phyloP scores from a whole-genome alignment of 345 rosid genomes.

The Stellera chamaejasme region DNA sequence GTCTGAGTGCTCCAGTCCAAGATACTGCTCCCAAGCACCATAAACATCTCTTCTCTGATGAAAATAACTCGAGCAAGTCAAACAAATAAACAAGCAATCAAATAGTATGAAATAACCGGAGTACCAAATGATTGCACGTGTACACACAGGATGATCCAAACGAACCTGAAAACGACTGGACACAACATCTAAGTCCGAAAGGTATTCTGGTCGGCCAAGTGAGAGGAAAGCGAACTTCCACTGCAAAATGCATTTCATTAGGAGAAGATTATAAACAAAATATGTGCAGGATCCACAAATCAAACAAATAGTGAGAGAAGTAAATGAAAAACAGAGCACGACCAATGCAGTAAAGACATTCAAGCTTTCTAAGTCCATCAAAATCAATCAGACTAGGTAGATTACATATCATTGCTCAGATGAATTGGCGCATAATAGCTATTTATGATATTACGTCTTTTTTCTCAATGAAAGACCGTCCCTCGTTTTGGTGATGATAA shows the following conservation, averaged over 20 bases:
- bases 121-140: background rate
- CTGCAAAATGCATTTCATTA: slow-evolving; percentile 24
- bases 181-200: slow-evolving; percentile 72
- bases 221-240: slow-evolving; percentile 93
- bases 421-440: no score
- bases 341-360: background rate
- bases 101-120: background rate
- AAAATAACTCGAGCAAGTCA: background rate
- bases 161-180: slow-evolving; percentile 81
- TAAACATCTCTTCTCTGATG: slow-evolving; percentile 77
- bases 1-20: slow-evolving; percentile 90
- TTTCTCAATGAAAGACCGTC: no score
- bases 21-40: slow-evolving; percentile 97
- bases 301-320: background rate
- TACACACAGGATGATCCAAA: background rate
- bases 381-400: no score
- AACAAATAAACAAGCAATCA: no score
- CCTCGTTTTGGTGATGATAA: no score
- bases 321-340: background rate
- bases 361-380: no score
- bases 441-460: no score
- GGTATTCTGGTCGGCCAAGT: slow-evolving; percentile 85
- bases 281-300: no score
- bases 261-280: no score
- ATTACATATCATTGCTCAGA: no score